Percentiles rank a stretch among this genome's conserved stretches.
Evolutionary conservation across 805 yeast species (phyloP).

Genomic region (Starmera dryadoides): DNA sequence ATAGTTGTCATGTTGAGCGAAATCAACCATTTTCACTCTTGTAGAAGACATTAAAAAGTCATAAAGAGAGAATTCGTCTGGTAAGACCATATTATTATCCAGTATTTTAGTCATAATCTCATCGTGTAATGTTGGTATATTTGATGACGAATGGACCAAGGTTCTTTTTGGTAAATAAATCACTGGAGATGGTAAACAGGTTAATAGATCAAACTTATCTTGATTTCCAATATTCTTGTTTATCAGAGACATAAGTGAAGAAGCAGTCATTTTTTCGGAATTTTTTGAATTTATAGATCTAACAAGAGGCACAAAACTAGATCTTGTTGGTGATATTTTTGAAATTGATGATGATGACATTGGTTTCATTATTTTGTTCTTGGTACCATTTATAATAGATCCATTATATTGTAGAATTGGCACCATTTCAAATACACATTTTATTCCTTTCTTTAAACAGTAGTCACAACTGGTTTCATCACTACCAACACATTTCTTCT

Average conservation of each 20-base stretch:
- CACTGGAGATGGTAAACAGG: neutral
- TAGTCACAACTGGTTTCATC: constrained; percentile 1
- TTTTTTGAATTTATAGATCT: neutral
- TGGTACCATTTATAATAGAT: no score
- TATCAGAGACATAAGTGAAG: neutral
- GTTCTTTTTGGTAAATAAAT: neutral
- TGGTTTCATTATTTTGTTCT: no score
- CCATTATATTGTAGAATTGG: neutral
- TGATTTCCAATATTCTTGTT: neutral
- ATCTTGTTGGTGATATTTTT: no score
- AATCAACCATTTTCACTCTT: neutral
- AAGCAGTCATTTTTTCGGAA: neutral
- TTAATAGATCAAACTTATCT: neutral
- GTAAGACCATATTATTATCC: neutral
- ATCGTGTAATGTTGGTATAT: neutral
- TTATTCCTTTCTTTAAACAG: constrained; percentile 5
- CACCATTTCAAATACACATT: constrained; percentile 6
- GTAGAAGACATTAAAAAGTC: neutral
- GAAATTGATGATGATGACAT: no score
- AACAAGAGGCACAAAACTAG: neutral
- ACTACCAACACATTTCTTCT: constrained; percentile 5
- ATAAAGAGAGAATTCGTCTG: neutral
- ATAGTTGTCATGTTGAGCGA: neutral
- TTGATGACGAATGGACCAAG: neutral
- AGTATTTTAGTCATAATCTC: neutral